Conservation (phyloP, 108 stramenopile species). For the Chaetoceros tenuissimus region DNA sequence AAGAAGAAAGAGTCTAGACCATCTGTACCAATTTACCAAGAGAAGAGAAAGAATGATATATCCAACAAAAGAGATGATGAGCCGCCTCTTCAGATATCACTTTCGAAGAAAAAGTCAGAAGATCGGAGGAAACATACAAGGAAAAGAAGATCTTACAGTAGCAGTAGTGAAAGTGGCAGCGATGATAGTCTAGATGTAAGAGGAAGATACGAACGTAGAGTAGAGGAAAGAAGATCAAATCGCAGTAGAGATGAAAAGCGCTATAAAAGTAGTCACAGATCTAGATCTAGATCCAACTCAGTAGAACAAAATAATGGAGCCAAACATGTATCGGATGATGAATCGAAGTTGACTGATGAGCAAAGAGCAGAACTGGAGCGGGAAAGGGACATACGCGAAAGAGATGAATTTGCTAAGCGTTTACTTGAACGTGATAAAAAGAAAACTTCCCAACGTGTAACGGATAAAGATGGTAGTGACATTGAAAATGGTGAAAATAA, state of each 20-base stretch:
- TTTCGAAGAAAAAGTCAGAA: neutral
- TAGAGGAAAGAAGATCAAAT: conserved; percentile 9
- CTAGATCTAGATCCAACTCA: no score
- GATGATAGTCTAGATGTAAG: conserved; percentile 5
- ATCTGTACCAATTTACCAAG: neutral
- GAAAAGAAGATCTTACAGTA: neutral
- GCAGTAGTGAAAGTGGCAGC: neutral
- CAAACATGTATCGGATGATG: no score
- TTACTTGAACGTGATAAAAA: conserved; percentile 74
- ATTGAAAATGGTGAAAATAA: conserved; percentile 18
- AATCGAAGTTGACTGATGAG: conserved; percentile 43
- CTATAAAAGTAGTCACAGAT: no score
- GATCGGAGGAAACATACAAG: conserved; percentile 5
- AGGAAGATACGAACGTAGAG: conserved; percentile 7
- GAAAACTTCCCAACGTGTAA: conserved; percentile 37
- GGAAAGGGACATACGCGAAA: conserved; percentile 77
- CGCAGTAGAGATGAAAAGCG: neutral
- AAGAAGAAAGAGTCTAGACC: no score
- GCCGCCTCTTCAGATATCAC: neutral
- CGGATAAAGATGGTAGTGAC: conserved; percentile 9
- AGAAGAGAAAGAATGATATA: neutral
- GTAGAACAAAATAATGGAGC: no score
- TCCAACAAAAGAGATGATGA: neutral
- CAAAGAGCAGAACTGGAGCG: conserved; percentile 69
- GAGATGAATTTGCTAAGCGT: conserved; percentile 90